phyloP scores from a whole-genome alignment of 23 red algal genomes.

The Gracilariopsis chorda region DNA sequence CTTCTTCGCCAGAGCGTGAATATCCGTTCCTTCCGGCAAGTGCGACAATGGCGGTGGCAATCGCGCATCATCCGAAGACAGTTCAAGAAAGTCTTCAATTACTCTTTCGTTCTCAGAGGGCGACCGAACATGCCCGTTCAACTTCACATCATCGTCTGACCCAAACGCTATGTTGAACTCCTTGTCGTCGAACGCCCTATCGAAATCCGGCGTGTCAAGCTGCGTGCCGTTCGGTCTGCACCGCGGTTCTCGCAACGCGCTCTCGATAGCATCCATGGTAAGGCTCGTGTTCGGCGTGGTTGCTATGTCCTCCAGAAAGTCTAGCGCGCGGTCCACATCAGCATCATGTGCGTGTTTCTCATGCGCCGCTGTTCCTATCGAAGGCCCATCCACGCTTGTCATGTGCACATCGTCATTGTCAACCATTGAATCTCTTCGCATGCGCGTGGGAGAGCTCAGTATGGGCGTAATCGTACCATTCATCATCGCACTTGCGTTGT shows the following conservation, averaged over 20 bases:
- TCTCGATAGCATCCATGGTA: constrained; percentile 56
- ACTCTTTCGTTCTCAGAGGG: constrained; percentile 9
- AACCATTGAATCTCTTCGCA: neutral
- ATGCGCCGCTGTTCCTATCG: neutral
- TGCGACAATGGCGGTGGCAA: constrained; percentile 45
- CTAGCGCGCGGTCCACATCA: neutral
- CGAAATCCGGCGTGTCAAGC: constrained; percentile 22
- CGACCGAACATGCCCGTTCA: neutral
- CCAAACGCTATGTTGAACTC: neutral
- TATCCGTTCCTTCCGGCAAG: constrained; percentile 69
- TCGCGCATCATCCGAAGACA: constrained; percentile 29
- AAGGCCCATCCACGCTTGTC: neutral
- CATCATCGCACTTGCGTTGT: no score
- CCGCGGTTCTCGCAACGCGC: neutral
- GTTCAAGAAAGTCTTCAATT: constrained; percentile 65
- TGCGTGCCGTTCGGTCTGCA: neutral
- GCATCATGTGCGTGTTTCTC: neutral
- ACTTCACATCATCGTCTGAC: neutral
- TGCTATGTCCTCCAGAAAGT: constrained; percentile 41
- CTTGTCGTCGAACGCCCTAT: constrained; percentile 1
- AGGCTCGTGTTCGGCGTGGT: constrained; percentile 32
- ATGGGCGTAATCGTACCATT: neutral
- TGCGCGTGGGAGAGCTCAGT: no score
- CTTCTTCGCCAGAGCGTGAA: constrained; percentile 55
- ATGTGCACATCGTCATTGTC: neutral